Evolutionary conservation across 805 yeast species (phyloP).

Genomic region (Dipodascopsis uninucleata): DNA sequence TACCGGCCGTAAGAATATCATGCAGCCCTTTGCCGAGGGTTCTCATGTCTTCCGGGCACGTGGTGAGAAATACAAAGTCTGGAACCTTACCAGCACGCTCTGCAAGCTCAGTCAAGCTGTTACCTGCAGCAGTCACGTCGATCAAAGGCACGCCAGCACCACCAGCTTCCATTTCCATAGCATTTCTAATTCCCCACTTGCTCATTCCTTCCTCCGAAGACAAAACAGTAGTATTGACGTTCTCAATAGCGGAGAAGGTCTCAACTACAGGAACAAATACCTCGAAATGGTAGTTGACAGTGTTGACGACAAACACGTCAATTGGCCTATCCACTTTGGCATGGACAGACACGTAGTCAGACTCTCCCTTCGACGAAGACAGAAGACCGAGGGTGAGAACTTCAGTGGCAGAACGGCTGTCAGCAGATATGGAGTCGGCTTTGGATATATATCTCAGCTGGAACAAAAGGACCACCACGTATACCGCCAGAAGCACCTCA

Average conservation of each 20-base stretch:
- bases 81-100: constrained; percentile 17
- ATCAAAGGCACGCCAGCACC: too few species aligned
- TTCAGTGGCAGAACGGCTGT: too few species aligned
- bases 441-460: too few species aligned
- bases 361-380: too few species aligned
- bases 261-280: constrained; percentile 6
- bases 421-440: too few species aligned
- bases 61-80: constrained; percentile 20
- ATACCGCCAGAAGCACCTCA: too few species aligned
- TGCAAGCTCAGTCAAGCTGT: not conserved
- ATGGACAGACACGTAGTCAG: too few species aligned
- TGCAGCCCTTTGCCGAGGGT: not conserved
- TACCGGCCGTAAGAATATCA: constrained; percentile 10
- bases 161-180: constrained; percentile 17
- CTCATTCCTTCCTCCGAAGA: constrained; percentile 19
- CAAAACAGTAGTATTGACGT: constrained; percentile 8
- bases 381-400: too few species aligned
- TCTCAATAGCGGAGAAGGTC: constrained; percentile 2
- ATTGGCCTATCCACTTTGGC: too few species aligned
- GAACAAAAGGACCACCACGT: too few species aligned
- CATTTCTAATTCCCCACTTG: constrained; percentile 23
- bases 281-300: constrained; percentile 18
- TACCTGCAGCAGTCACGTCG: not conserved
- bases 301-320: constrained; percentile 13
- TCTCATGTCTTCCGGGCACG: constrained; percentile 23